Base-by-base conservation (phyloP, 1,284 basidiomycete species). In the Apiotrichum porosum region DNA sequence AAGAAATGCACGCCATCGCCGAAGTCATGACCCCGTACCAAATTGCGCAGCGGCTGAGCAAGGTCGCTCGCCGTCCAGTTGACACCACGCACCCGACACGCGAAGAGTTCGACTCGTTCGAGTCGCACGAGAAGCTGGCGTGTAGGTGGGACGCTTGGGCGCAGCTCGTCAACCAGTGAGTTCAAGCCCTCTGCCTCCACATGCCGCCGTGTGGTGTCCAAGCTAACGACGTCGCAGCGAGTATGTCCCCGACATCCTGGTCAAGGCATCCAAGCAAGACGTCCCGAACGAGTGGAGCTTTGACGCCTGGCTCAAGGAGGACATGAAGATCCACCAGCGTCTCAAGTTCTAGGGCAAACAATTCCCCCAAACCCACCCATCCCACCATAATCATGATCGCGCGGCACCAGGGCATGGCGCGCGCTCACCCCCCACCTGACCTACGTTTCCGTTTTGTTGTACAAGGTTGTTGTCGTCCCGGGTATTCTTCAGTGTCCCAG, bases 1-100 rank as follows among this genome's bases (percentile, higher is more conserved):
- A 63, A 37, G 61, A 65, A 41, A 55, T 70, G 44, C 52, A 61
- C 22, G 56, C 59, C 15, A 54, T 58, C 32, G 41, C 53, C 12
- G 59, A 61, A 23, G 42, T 51, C 28, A 38, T 56, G 10, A 62
- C 61, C 3, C 54, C 63, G 17, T 32, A 37, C 13, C 40, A 63
- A 41, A 56, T 66, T 36, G 65, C 63, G 10, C 44, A 45, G 19
- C 48, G 46, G 21, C 40, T 67, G 22, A 42, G 43, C 9, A 48
- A 57, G 35, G 26, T 63, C 22, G 38, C 55, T 13, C 60, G 60
- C 21, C 56, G 56, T 22, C 57, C 57, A 13, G 57, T 68, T 23
- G 57, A 58, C 32, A 56, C 61, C 3, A 44, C 54, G n/a, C 53
- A 57, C 24, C 31, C 62, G 17, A 56, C 52, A 9, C 45, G 57